Conservation (phyloP, 305 asterid species). For the Striga hermonthica region DNA sequence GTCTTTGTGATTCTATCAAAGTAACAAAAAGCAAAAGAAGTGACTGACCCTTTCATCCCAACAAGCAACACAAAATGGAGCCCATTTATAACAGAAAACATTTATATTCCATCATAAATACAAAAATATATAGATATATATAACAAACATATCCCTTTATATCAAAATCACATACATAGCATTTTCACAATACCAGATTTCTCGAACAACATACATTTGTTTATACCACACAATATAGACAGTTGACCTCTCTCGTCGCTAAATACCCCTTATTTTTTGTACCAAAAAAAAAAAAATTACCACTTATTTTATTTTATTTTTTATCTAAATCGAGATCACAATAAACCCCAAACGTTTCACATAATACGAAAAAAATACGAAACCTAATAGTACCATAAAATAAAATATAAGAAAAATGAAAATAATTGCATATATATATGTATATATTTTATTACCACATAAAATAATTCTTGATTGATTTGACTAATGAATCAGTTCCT, state of each 20-base stretch:
- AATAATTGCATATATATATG: neutral
- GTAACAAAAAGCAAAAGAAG: neutral
- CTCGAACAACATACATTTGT: too few species aligned
- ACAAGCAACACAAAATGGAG: slow-evolving; percentile 9
- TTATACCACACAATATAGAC: slow-evolving; percentile 23
- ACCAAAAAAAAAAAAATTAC: too few species aligned
- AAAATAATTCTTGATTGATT: too few species aligned
- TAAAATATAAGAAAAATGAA: neutral
- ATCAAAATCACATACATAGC: neutral
- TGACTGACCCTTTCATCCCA: neutral
- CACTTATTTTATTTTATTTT: neutral
- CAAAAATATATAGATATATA: neutral
- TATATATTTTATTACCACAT: too few species aligned
- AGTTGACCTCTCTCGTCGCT: neutral
- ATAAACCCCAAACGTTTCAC: neutral
- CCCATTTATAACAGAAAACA: slow-evolving; percentile 14
- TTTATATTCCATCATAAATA: neutral
- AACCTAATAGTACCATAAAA: too few species aligned
- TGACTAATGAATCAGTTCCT: slow-evolving; percentile 27
- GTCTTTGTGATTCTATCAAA: neutral
- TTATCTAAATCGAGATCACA: neutral
- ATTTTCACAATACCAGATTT: neutral
- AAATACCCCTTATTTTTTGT: too few species aligned
- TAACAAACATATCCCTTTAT: neutral
- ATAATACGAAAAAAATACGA: neutral